Evolutionary conservation across 2,329 filamentous ascomycete species (phyloP).

Genomic region (Hortaea sp.): DNA sequence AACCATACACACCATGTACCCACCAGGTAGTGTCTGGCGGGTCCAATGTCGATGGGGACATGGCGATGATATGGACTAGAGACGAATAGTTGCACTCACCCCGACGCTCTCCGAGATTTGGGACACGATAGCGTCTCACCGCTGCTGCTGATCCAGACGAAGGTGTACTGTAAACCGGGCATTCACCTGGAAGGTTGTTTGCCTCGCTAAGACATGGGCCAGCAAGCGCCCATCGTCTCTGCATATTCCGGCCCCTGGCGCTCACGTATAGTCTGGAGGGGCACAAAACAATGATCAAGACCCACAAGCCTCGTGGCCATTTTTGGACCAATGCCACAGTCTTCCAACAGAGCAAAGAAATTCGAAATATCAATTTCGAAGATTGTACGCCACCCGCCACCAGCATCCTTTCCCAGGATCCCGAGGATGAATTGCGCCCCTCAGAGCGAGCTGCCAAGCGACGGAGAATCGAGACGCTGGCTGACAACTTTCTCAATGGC

Average conservation of each 20-base stretch:
- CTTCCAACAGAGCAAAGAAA: conserved; percentile 21
- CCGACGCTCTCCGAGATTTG: too few relatives aligned
- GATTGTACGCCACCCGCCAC: conserved; percentile 9
- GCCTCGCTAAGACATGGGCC: too few relatives aligned
- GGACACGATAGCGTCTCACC: too few relatives aligned
- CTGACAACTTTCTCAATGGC: conserved; percentile 48
- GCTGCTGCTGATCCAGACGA: too few relatives aligned
- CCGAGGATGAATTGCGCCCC: conserved; percentile 47
- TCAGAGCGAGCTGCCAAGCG: conserved; percentile 41
- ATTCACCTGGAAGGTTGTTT: background rate
- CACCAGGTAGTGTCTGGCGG: too few relatives aligned
- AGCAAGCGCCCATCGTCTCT: too few relatives aligned
- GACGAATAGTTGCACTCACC: too few relatives aligned
- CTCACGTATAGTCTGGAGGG: too few relatives aligned
- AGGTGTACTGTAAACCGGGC: background rate
- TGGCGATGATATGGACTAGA: too few relatives aligned
- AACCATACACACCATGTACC: too few relatives aligned
- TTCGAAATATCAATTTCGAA: conserved; percentile 16
- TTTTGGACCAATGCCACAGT: conserved; percentile 19
- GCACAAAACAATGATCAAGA: conserved; percentile 15
- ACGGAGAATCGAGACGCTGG: conserved; percentile 50
- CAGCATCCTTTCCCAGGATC: conserved; percentile 45
- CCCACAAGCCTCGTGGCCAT: conserved; percentile 20
- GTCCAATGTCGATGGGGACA: too few relatives aligned
- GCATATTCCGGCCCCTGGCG: too few relatives aligned